phyloP scores from a whole-genome alignment of 2,329 filamentous ascomycete species.

The Penicillium sp. region DNA sequence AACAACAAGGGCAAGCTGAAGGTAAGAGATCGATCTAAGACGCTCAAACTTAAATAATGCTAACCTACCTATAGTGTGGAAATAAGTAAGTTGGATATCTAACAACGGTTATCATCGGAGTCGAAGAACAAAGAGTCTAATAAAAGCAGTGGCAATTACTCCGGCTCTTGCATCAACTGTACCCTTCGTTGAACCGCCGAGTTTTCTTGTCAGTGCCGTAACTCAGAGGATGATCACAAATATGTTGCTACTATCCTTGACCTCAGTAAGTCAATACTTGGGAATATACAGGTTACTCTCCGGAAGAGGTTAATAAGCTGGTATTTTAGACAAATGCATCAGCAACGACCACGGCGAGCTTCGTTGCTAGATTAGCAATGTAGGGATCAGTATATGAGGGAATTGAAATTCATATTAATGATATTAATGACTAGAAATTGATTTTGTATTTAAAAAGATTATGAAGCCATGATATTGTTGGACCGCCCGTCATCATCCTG shows the following conservation, averaged over 20 bases:
- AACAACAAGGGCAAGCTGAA: conserved; percentile 18
- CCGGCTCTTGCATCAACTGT: conserved; percentile 20
- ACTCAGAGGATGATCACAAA: too few relatives aligned
- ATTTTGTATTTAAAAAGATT: not conserved
- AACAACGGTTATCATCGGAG: not conserved
- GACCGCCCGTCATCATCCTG: not conserved
- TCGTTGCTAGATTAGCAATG: conserved; percentile 13
- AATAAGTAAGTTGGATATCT: conserved; percentile 14
- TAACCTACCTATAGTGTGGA: conserved; percentile 11
- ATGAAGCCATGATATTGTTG: not conserved
- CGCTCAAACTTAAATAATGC: not conserved
- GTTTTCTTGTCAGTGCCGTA: not conserved
- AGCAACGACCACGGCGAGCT: conserved; percentile 23
- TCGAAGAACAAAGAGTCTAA: not conserved
- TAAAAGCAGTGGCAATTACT: conserved; percentile 15
- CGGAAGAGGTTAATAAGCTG: too few relatives aligned
- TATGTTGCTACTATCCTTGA: too few relatives aligned
- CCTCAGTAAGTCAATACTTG: too few relatives aligned
- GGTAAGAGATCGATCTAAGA: not conserved
- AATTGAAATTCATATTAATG: not conserved
- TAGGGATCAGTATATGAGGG: not conserved
- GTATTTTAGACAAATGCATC: conserved; percentile 19
- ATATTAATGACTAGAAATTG: not conserved
- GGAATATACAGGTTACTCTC: too few relatives aligned
- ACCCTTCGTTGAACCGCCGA: conserved; percentile 17